These are phyloP conservation scores for Puccinia polysora DNA, from an alignment of 1,284 basidiomycete genomes.

Conservation along the genomic window DNA sequence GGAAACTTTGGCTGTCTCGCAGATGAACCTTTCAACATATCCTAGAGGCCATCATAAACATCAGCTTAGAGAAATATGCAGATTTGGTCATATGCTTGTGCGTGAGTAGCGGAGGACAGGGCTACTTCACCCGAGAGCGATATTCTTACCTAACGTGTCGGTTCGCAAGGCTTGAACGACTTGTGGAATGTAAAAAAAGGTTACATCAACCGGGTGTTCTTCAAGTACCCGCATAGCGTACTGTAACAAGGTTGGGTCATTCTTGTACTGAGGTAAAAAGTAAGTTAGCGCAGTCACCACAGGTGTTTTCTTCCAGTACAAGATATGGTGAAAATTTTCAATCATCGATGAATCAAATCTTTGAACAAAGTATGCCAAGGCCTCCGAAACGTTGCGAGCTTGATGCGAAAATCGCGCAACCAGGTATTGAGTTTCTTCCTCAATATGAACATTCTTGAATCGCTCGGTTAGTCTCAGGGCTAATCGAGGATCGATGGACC, in stretches of 20 bases:
- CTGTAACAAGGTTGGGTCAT: constrained; percentile 82
- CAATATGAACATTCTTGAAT: constrained; percentile 24
- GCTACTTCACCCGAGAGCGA: neutral
- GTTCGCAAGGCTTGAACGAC: constrained; percentile 90
- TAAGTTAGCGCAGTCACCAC: constrained; percentile 42
- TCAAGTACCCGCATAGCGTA: constrained; percentile 94
- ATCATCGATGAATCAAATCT: constrained; percentile 25
- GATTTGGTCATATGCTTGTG: neutral
- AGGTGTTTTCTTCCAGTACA: constrained; percentile 43
- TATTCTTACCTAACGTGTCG: constrained; percentile 71
- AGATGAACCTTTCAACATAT: constrained; percentile 92
- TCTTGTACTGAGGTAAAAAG: constrained; percentile 66
- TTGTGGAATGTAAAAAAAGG: constrained; percentile 99
- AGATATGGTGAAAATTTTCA: constrained; percentile 37
- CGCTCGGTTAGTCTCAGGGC: constrained; percentile 30
- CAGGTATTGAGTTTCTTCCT: constrained; percentile 18
- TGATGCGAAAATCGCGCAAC: constrained; percentile 29
- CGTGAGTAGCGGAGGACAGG: neutral
- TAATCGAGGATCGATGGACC: constrained; percentile 68
- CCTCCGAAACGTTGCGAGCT: constrained; percentile 41
- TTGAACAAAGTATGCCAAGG: constrained; percentile 34
- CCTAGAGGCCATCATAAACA: constrained; percentile 57
- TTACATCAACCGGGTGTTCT: constrained; percentile 86
- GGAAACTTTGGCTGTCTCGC: constrained; percentile 94
- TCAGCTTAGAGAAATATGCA: neutral